Conservation (phyloP, 1,139 yeast species). For the Lodderomyces elongisporus region DNA sequence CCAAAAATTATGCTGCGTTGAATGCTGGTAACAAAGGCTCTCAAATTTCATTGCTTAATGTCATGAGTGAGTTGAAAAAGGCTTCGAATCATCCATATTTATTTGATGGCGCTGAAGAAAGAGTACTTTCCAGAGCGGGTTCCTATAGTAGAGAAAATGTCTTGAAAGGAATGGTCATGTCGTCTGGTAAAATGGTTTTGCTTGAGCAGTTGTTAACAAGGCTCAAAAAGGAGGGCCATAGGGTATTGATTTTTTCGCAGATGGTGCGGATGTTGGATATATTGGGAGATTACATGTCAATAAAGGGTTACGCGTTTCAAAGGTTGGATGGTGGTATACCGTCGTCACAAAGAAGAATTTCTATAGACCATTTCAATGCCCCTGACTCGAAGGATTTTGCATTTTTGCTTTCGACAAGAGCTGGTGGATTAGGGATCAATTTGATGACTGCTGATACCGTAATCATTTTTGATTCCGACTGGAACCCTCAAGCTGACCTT, state of each 20-base stretch:
- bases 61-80: constrained; percentile 93
- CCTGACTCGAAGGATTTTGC: constrained; percentile 91
- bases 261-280: constrained; percentile 97
- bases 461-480: constrained; percentile 93
- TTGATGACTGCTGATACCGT: constrained; percentile 99
- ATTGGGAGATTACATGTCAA: constrained; percentile 84
- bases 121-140: constrained; percentile 62
- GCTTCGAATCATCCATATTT: constrained; percentile 96
- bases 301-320: constrained; percentile 88
- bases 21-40: constrained; percentile 78
- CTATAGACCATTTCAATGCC: constrained; percentile 95
- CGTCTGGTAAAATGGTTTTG: constrained; percentile 96
- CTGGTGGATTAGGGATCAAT: constrained; percentile 98
- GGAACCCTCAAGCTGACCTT: constrained; percentile 98
- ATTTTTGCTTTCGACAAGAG: constrained; percentile 87
- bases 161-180: constrained; percentile 89
- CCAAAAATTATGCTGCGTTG: constrained; percentile 86
- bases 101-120: constrained; percentile 88
- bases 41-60: constrained; percentile 79
- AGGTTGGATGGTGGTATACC: constrained; percentile 96
- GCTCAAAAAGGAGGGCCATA: constrained; percentile 86
- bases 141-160: constrained; percentile 70
- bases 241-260: constrained; percentile 91
- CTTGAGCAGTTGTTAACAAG: constrained; percentile 83
- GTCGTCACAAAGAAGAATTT: constrained; percentile 85